Evolutionary conservation across 2,329 filamentous ascomycete species (phyloP), one percentile per base, ranked within the genome.

Genomic region (Chalara sp.): DNA sequence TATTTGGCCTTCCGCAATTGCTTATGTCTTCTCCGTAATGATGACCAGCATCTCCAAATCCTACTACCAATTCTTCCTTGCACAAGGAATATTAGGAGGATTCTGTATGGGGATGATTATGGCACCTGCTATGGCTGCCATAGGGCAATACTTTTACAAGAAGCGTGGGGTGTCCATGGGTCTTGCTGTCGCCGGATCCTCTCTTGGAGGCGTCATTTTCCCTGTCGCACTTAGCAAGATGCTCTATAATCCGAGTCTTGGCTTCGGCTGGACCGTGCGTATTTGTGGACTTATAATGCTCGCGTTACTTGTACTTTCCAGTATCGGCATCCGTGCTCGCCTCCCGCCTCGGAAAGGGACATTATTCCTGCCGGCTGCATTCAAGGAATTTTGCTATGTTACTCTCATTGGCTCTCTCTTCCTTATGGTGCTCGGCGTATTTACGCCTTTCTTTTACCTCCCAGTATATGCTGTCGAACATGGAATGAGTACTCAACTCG

Each of bases 221-320:
- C 80, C 81, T 0, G 80, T 83, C 56, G 79, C 82, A 69, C 71
- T 83, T 8, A 66, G 71, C 4, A 72, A 72, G 32, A 64, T 84
- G 42, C 72, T 84, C 35, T 51, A 59, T 40, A 52, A 57, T 13
- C 51, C 50, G 12, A 53, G 48, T 1, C 45, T 69, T 8, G 53
- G 59, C 4, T 70, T 69, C 31, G 65, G 56, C 4, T 66, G 63
- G 63, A 46, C 59, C 1, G 53, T 64, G 11, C 56, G 63, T 7
- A 57, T 62, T 7, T 35, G 52, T 1, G 62, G 56, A 1, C 63
- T 65, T 37, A 32, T 49, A 28, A 49, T 49, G 37, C 13, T 44
- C 6, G 47, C 37, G 6, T 64, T 82, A 49, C 66, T 80, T 47
- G 58, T 68, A 44, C 65, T 80, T 46, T 70, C 75, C 30, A 72